Evolutionary conservation across 177 flowering plant species (phyloP).

Genomic region (Tripterygium wilfordii): DNA sequence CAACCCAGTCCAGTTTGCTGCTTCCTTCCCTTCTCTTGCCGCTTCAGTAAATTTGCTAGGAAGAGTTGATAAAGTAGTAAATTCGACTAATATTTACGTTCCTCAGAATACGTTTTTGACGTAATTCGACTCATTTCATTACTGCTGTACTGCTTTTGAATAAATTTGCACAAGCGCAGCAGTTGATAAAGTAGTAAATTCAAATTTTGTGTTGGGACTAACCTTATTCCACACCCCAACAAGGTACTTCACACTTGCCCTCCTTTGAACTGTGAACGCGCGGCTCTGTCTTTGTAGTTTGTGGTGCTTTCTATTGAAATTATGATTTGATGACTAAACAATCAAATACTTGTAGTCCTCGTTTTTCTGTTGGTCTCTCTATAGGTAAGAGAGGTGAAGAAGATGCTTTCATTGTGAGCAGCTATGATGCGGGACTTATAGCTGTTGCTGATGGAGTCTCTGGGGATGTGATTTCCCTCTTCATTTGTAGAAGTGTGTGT

Average conservation of each 20-base stretch:
- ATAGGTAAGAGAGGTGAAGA: conserved; percentile 78
- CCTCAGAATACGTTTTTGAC: not conserved
- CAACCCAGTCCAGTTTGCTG: too few relatives aligned
- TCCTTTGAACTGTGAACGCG: not conserved
- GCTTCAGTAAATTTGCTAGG: too few relatives aligned
- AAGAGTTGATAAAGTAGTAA: too few relatives aligned
- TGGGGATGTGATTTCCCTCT: conserved; percentile 40
- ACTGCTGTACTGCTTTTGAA: not conserved
- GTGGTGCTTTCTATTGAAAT: not conserved
- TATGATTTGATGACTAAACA: not conserved
- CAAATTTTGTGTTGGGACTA: conserved; percentile 67
- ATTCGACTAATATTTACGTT: not conserved
- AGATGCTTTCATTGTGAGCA: conserved; percentile 83
- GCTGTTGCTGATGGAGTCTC: conserved; percentile 97
- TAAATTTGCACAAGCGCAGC: conserved; percentile 4
- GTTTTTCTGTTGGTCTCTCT: conserved; percentile 1
- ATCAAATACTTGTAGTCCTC: not conserved
- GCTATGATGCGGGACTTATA: conserved; percentile 67
- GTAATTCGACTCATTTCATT: not conserved
- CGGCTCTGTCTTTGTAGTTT: not conserved
- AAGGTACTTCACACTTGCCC: conserved; percentile 41
- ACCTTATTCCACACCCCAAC: conserved; percentile 83
- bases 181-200: too few relatives aligned
- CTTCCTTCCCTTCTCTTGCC: too few relatives aligned
- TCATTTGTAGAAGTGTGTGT: not conserved